Percentiles rank a stretch among this genome's conserved stretches.
These are phyloP conservation scores for Phaffia tasmanica DNA, from an alignment of 768 basidiomycete genomes.

Conservation along the genomic window DNA sequence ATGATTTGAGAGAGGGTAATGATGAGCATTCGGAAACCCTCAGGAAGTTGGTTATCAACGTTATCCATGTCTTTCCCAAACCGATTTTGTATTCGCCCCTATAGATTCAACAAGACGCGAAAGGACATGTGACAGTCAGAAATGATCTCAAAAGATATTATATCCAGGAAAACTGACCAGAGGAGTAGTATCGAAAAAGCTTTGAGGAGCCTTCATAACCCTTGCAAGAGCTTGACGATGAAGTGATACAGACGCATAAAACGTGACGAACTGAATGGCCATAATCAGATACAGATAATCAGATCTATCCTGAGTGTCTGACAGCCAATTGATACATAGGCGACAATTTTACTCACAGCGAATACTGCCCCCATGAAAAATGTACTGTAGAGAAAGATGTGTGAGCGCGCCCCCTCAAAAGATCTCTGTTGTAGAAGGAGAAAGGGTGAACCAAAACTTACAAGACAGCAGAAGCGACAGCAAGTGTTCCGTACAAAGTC, in stretches of 20 bases:
- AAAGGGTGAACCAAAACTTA: constrained; percentile 42
- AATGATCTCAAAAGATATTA: no score
- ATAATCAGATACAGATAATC: no score
- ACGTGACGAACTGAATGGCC: constrained; percentile 32
- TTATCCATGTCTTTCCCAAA: constrained; percentile 38
- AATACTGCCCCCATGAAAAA: constrained; percentile 35
- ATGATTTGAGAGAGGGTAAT: constrained; percentile 41
- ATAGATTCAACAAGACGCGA: no score
- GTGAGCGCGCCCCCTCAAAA: background rate
- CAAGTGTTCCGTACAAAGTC: constrained; percentile 54
- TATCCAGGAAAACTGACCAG: constrained; percentile 18
- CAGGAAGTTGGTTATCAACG: constrained; percentile 13
- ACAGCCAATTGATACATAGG: no score
- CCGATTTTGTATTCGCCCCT: constrained; percentile 37
- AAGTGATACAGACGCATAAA: constrained; percentile 59
- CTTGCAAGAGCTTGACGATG: constrained; percentile 50
- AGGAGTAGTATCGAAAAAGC: constrained; percentile 64
- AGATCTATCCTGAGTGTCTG: no score
- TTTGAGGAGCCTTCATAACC: constrained; percentile 65
- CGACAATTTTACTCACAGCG: constrained; percentile 43
- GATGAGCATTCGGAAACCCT: constrained; percentile 57
- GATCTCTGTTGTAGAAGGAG: background rate
- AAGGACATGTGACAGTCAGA: no score
- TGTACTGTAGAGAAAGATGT: constrained; percentile 40
- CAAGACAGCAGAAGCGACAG: constrained; percentile 57